These are phyloP conservation scores for Penicillium subrubescens DNA, from an alignment of 495 filamentous ascomycete genomes.

Conservation along the genomic window DNA sequence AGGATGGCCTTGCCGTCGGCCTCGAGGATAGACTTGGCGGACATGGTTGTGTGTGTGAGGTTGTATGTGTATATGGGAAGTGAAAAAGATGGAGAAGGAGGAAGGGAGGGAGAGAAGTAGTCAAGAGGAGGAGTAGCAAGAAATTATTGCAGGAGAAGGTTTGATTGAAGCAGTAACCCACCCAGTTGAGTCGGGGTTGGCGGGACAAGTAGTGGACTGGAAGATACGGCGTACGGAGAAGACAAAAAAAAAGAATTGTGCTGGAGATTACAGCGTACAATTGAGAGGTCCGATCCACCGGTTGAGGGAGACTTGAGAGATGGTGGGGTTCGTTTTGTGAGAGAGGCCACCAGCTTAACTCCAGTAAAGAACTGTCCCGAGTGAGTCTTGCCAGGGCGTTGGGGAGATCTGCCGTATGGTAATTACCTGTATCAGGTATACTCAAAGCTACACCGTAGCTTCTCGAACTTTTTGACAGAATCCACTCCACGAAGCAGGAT, in stretches of 20 bases:
- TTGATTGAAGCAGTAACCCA: constrained; percentile 2
- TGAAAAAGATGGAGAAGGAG: constrained; percentile 16
- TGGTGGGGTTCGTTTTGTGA: constrained; percentile 3
- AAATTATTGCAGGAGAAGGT: constrained; percentile 13
- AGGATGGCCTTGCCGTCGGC: constrained; percentile 99
- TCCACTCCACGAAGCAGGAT: too few relatives aligned
- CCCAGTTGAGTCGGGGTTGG: constrained; percentile 8
- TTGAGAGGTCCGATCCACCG: constrained; percentile 27
- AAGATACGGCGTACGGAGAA: constrained; percentile 27
- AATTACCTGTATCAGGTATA: not conserved
- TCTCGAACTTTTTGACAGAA: not conserved
- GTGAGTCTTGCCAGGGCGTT: constrained; percentile 1
- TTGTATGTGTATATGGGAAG: constrained; percentile 18
- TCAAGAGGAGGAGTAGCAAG: constrained; percentile 18
- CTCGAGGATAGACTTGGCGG: constrained; percentile 96
- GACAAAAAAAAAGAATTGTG: constrained; percentile 26
- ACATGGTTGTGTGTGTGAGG: constrained; percentile 63
- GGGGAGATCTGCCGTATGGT: constrained; percentile 10
- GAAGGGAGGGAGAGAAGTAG: constrained; percentile 17
- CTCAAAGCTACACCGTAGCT: constrained; percentile 13
- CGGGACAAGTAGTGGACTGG: constrained; percentile 15
- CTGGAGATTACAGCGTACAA: constrained; percentile 43
- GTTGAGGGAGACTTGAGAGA: constrained; percentile 20
- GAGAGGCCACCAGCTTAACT: too few relatives aligned
- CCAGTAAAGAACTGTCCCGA: too few relatives aligned